Percentiles rank a stretch among this genome's conserved stretches.
These are phyloP conservation scores for Claviceps sp. DNA, from an alignment of 2,329 filamentous ascomycete species.

Conservation along the genomic window DNA sequence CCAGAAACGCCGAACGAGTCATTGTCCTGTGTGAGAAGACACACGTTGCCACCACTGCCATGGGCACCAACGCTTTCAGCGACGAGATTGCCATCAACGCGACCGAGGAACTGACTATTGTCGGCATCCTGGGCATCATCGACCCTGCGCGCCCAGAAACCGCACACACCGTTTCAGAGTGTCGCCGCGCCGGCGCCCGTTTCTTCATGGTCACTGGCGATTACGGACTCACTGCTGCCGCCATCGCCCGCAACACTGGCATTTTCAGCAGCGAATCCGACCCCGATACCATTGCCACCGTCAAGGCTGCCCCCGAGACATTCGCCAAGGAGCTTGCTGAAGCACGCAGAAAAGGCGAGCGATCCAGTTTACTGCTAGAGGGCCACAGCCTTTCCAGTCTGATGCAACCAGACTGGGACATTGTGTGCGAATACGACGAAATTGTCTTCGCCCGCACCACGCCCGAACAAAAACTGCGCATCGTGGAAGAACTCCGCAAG, in stretches of 20 bases:
- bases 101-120: conserved; percentile 29
- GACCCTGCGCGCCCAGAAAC: conserved; percentile 33
- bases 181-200: conserved; percentile 29
- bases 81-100: conserved; percentile 31
- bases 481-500: conserved; percentile 53
- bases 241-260: conserved; percentile 51
- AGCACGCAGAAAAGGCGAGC: conserved; percentile 10
- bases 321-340: conserved; percentile 9
- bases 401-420: conserved; percentile 31
- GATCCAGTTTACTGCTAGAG: conserved; percentile 26
- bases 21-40: conserved; percentile 28
- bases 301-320: conserved; percentile 9
- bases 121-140: conserved; percentile 39
- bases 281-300: conserved; percentile 19
- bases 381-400: conserved; percentile 46
- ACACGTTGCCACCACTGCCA: conserved; percentile 12
- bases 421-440: conserved; percentile 36
- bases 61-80: conserved; percentile 32
- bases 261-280: conserved; percentile 42
- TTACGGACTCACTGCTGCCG: conserved; percentile 44
- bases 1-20: conserved; percentile 28
- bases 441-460: conserved; percentile 57
- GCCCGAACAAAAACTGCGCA: conserved; percentile 57
- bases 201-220: conserved; percentile 37
- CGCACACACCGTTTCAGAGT: conserved; percentile 25